phyloP scores from a whole-genome alignment of 331 rosid species.

The Rhamnella rubrinervis region DNA sequence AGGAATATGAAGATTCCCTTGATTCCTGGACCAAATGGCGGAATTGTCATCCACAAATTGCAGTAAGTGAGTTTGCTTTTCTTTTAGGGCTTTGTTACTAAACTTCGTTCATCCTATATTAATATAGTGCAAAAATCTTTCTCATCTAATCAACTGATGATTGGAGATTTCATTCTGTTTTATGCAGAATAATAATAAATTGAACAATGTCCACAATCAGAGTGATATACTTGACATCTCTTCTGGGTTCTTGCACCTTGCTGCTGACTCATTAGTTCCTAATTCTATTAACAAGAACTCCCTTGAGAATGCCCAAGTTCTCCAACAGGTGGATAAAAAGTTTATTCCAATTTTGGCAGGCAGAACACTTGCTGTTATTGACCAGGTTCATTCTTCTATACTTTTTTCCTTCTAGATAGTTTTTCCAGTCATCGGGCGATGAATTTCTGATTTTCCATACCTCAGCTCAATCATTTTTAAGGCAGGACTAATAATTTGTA shows the following conservation, averaged over 20 bases:
- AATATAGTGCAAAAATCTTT: slow-evolving; percentile 15
- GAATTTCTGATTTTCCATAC: too few species aligned
- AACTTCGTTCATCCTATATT: slow-evolving; percentile 8
- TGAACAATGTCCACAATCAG: slow-evolving; percentile 33
- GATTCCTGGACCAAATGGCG: slow-evolving; percentile 66
- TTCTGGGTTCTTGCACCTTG: slow-evolving; percentile 83
- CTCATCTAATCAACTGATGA: slow-evolving; percentile 19
- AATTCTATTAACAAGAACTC: slow-evolving; percentile 59
- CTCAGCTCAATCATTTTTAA: too few species aligned
- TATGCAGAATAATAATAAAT: slow-evolving; percentile 56
- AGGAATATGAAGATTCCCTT: slow-evolving; percentile 46
- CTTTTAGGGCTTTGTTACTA: slow-evolving; percentile 13
- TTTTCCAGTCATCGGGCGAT: too few species aligned
- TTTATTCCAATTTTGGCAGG: slow-evolving; percentile 88
- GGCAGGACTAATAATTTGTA: too few species aligned
- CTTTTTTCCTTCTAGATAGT: not conserved
- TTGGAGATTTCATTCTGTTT: slow-evolving; percentile 15
- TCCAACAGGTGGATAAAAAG: slow-evolving; percentile 91
- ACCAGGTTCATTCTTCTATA: slow-evolving; percentile 58
- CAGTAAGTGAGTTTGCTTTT: slow-evolving; percentile 40
- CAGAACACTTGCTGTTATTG: slow-evolving; percentile 74
- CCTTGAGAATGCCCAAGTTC: slow-evolving; percentile 72
- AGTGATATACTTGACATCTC: slow-evolving; percentile 69
- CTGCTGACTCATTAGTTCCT: slow-evolving; percentile 79
- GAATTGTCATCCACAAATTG: slow-evolving; percentile 46